Percentiles rank a stretch among this genome's conserved stretches.
phyloP scores from a whole-genome alignment of 139 green algal genomes.

The Coelastrella sp. region DNA sequence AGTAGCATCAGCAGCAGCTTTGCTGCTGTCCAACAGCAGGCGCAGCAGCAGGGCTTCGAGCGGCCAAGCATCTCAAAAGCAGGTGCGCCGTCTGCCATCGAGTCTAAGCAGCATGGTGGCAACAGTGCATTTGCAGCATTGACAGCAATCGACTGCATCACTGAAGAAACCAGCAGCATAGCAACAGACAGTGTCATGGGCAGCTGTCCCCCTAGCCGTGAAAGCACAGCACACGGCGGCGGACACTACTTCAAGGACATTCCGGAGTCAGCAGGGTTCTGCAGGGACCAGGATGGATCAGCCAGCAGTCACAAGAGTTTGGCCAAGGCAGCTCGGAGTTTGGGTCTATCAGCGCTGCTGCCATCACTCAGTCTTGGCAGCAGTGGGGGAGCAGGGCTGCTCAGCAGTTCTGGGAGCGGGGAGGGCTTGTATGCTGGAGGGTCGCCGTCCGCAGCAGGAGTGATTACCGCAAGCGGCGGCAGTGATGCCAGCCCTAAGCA shows the following conservation, averaged over 20 bases:
- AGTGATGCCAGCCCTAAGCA: neutral
- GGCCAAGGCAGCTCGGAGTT: neutral
- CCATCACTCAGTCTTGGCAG: neutral
- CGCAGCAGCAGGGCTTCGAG: neutral
- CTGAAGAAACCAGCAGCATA: conserved; percentile 30
- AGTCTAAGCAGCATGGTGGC: conserved; percentile 48
- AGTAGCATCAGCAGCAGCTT: conserved; percentile 10
- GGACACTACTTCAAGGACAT: neutral
- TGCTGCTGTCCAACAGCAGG: neutral
- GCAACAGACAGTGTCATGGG: conserved; percentile 40
- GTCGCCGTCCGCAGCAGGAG: neutral
- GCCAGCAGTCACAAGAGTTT: neutral
- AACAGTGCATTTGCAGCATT: conserved; percentile 42
- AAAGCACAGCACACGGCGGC: conserved; percentile 39
- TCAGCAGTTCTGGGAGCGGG: neutral
- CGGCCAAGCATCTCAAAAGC: neutral
- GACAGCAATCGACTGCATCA: conserved; percentile 49
- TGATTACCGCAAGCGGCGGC: conserved; percentile 6
- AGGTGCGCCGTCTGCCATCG: neutral
- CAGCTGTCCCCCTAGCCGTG: conserved; percentile 6
- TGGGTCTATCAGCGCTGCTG: neutral
- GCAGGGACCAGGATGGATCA: neutral
- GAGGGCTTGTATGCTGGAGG: neutral
- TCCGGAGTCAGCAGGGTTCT: neutral
- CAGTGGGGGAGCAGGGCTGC: neutral